A percentile compares a stretch with the other conserved stretches of the same genome.
Evolutionary conservation across 148 eudicot genomes (phyloP).

Genomic region (Camellia lanceoleosa): DNA sequence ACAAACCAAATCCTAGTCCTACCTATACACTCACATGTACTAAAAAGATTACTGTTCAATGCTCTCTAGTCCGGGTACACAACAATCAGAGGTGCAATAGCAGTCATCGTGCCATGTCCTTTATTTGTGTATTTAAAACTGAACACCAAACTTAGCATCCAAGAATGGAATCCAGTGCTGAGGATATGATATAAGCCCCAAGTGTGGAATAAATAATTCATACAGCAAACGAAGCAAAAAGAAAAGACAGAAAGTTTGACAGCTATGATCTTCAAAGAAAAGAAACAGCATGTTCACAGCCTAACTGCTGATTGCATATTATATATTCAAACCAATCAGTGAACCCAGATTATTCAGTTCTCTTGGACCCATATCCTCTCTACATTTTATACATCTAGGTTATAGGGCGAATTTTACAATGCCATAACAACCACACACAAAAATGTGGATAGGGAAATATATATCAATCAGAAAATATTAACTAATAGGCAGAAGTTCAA

Average conservation of each 20-base stretch:
- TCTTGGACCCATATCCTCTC: background rate
- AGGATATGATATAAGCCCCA: too few species aligned
- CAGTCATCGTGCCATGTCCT: background rate
- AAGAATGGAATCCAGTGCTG: background rate
- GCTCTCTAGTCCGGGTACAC: background rate
- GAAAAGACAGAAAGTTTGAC: background rate
- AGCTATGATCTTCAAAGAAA: background rate
- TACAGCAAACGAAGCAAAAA: background rate
- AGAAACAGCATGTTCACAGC: background rate
- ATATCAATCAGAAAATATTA: background rate
- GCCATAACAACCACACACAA: constrained; percentile 5
- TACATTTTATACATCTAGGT: background rate
- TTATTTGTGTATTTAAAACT: background rate
- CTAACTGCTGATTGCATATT: background rate
- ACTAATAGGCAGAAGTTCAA: constrained; percentile 6
- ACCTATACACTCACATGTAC: too few species aligned
- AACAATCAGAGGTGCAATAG: background rate
- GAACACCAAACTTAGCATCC: background rate
- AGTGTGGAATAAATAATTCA: background rate
- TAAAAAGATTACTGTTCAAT: background rate
- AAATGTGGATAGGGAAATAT: background rate
- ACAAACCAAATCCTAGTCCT: too few species aligned
- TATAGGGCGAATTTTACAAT: background rate
- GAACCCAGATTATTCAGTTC: background rate
- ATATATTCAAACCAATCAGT: background rate